These are phyloP conservation scores for Leishmania mexicana DNA, from an alignment of 208 protist genomes.

Conservation along the genomic window DNA sequence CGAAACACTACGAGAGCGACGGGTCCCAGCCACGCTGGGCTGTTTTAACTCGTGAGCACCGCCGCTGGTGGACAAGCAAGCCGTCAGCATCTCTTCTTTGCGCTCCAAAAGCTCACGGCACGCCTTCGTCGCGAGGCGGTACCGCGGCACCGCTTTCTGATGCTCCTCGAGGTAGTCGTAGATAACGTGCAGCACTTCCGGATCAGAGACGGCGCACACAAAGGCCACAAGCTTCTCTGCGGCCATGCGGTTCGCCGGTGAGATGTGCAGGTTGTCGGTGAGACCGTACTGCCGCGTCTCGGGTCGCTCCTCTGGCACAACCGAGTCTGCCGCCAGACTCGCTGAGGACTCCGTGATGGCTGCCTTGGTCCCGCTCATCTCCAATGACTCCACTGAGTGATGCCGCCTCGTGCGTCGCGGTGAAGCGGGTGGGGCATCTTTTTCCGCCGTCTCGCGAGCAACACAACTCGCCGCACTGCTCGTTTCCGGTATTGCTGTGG, in stretches of 20 bases:
- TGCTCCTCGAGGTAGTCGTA: conserved; percentile 41
- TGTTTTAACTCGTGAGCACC: background rate
- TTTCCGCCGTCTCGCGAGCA: background rate
- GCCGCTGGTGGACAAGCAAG: background rate
- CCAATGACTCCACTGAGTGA: background rate
- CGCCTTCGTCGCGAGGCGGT: conserved; percentile 9
- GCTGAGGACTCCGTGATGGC: background rate
- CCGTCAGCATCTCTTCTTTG: conserved; percentile 29
- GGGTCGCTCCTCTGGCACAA: background rate
- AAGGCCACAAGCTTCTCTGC: conserved; percentile 36
- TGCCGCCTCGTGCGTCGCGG: background rate
- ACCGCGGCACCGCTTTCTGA: conserved; percentile 11
- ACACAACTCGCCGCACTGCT: background rate
- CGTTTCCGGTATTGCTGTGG: background rate
- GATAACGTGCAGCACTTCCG: conserved; percentile 51
- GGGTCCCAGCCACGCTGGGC: background rate
- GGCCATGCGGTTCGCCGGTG: conserved; percentile 1
- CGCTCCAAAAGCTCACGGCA: conserved; percentile 35
- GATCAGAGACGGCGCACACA: conserved; percentile 40
- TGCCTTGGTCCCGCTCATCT: background rate
- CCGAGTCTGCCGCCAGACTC: background rate
- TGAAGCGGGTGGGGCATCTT: background rate
- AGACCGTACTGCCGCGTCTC: conserved; percentile 4
- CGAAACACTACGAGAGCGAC: background rate
- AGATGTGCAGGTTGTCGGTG: background rate